Evolutionary conservation across 2,329 filamentous ascomycete genomes (phyloP), one percentile per base, ranked within the genome.

Genomic region (Fusarium fujikuroi): DNA sequence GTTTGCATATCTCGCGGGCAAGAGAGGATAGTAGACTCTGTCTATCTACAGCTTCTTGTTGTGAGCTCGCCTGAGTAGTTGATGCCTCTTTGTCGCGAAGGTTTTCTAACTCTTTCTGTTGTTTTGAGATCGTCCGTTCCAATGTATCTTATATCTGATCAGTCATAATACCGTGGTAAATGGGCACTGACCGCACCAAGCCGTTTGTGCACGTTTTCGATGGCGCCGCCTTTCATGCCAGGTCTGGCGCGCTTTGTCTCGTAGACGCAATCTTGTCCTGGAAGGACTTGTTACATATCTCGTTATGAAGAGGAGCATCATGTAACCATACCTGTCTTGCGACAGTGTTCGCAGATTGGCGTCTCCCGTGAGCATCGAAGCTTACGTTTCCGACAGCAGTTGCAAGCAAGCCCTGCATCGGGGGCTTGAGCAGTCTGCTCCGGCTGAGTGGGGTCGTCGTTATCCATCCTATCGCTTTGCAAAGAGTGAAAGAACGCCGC

Each of bases 161-260:
- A 30, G 18, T 11, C 19, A 11, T 8, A 18, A 15, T 50, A 7
- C 23, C 4, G 28, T 23, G 9, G 21, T 23, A 8, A 8, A 21
- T 16, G 5, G 2, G 32, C 10, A 23, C 6, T n/a, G 9, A 15
- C 19, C 28, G 53, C 59, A 65, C 43, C 78, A 28, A 83, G 71
- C 65, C 82, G 75, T 60, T 77, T 71, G 56, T 81, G 81, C 28
- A 83, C 64, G 39, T 76, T 79, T 40, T 83, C 81, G 30, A 84
- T 76, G 3, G 80, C 82, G 2, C 82, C 82, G 15, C 75, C 70
- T 66, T 82, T 83, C 62, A 84, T 77, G 6, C 82, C 81, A 8
- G 83, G 82, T 62, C 81, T 83, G 5, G 72, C 75, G 37, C 77
- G 76, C 64, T 79, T 81, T 4, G 73, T 52, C 34, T 70, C 64